Evolutionary conservation across 306 rosid species (phyloP), one percentile per base, ranked within the genome.

Genomic region (Astragalus membranaceus): DNA sequence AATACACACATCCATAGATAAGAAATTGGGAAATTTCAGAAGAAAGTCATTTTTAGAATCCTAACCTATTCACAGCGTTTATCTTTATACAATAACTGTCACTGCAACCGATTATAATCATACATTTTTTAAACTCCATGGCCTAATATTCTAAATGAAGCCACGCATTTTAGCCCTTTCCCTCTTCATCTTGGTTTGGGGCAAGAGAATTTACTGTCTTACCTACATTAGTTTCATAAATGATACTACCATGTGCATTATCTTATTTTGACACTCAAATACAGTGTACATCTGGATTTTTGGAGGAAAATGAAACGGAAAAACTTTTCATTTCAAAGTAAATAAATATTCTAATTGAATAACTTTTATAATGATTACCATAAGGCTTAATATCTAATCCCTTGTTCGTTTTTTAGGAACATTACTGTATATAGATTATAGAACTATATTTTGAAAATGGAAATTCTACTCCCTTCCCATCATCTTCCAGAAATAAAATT

Each of bases 211-310:
- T 56, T 16, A 56, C 42, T 56, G 14, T 56, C 42, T 56, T n/a
- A 56, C 67, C 55, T 33, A 29, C 47, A 69, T 72, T 20, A 54
- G 52, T 70, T 70, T 16, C 30, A 53, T 32, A 76, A 42, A 76
- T 12, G 60, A 41, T 59, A 51, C 20, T 17, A 47, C 23, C 23
- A 20, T 20, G 23, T n/a, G 23, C 2, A 20, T 20, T 20, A 20
- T 20, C 23, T 20, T 20, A 20, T 20, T 20, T 20, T 20, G 23
- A 11, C 50, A 69, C 9, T 20, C 23, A 20, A 20, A 39, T 7
- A 39, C 39, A 17, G 12, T 29, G 63, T 6, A 7, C 30, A 41
- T 56, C 10, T 12, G 10, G 9, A 56, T 56, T 30, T 30, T 56
- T 32, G 6, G 15, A 13, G 42, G 63, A 3, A 32, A 56, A 56